These are phyloP conservation scores for Amyloporia xantha DNA, from an alignment of 768 basidiomycete species.

Conservation along the genomic window DNA sequence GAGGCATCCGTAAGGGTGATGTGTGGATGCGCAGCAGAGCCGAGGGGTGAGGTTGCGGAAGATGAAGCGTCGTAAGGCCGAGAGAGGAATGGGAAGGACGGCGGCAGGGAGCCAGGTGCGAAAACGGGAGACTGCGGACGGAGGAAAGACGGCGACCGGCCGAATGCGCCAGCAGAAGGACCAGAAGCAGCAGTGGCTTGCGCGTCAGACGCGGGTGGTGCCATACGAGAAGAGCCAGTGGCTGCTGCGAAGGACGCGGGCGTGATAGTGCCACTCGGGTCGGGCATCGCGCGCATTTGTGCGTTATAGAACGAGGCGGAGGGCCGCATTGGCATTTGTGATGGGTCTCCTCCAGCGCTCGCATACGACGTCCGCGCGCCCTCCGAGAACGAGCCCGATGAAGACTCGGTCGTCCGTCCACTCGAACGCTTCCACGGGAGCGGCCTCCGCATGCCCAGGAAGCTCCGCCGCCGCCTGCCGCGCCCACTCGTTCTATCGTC, in stretches of 20 bases:
- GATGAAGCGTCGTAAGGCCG: background rate
- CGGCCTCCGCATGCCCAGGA: conserved; percentile 7
- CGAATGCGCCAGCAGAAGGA: background rate
- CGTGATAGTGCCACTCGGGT: background rate
- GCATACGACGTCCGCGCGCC: background rate
- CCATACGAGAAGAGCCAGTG: background rate
- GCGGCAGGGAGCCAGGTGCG: background rate
- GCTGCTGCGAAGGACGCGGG: background rate
- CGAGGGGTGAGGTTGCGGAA: no score
- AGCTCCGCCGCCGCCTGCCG: conserved; percentile 1
- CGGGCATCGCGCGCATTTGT: background rate
- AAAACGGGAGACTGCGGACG: conserved; percentile 13
- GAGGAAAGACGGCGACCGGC: conserved; percentile 9
- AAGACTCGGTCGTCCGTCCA: conserved; percentile 4
- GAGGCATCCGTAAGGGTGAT: no score
- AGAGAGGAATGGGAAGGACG: background rate
- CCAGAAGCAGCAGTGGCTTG: background rate
- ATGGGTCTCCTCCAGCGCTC: background rate
- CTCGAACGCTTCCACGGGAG: conserved; percentile 8
- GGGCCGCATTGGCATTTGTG: conserved; percentile 1
- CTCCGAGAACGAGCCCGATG: background rate
- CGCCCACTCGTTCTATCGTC: background rate
- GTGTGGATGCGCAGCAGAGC: no score
- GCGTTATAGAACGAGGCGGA: conserved; percentile 3
- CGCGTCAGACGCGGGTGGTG: background rate